Evolutionary conservation across 345 rosid genomes (phyloP), one percentile per base, ranked within the genome.

Genomic region (Turnera subulata): DNA sequence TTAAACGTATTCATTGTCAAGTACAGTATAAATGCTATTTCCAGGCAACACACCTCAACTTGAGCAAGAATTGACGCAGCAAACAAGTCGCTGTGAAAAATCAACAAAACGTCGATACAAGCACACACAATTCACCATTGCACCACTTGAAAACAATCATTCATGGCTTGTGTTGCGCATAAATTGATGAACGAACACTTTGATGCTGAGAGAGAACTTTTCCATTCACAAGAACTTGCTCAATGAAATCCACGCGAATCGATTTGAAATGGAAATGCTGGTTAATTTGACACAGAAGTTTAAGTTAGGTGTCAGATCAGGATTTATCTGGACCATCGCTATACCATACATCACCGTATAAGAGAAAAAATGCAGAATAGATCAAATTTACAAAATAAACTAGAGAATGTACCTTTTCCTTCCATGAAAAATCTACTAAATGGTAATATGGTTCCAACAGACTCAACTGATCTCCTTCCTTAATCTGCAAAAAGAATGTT

Each of bases 111-210:
- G 52, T 22, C 29, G 13, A 2, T 12, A 29, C 2, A 46, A 24
- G 26, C 21, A 40, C 6, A 45, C 62, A 55, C 5, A 68, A 42
- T 47, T 64, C 78, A 43, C 54, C 42, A 42, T 25, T 26, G 10
- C 35, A 19, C 49, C 49, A 18, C 53, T 64, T 39, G 25, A 47
- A 40, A 50, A 26, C 35, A 42, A 49, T 20, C 15, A 14, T 55
- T 78, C 69, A 84, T 11, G 91, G 84, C 69, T 80, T 84, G 55
- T 82, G 84, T 44, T 82, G 91, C n/a, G 91, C 91, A 58, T 50
- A 68, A 53, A 84, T 70, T 1, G 85, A 80, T 42, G 81, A 61
- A 13, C 69, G 75, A 42, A 73, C 59, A 1, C 71, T 68, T 29
- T 74, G 75, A 49, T 46, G 63, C 4, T 79, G 68, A 11, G 75